Base-by-base conservation (phyloP, 768 basidiomycete species). In the Tulasnella calospora region DNA sequence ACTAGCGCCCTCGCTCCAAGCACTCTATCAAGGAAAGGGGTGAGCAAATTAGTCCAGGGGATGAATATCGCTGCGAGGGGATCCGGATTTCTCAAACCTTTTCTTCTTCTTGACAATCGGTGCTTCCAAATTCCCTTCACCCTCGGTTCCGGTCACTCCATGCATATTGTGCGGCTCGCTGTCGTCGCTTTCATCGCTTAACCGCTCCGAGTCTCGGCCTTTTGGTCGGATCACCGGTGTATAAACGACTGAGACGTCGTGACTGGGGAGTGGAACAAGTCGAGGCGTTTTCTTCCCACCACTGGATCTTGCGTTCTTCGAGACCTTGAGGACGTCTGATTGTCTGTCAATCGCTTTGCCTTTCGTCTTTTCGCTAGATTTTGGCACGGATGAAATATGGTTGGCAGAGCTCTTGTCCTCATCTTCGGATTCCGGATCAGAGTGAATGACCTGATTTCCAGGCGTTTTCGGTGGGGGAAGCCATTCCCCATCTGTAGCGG, bases 31-130 rank as follows among this genome's bases (percentile, higher is more conserved):
- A 21, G 27, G 27, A n/a, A 23, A n/a, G 13, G 21, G 44, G 67
- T 1, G 5, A 41, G 23, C 5, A 57, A 36, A 44, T 40, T 51
- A 51, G n/a, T 51, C 9, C 12, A 33, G 8, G 15, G 33, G 35
- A 15, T 10, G 3, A n/a, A 15, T 27, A 30, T 38, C 3, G 46
- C n/a, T 19, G 13, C 30, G 8, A n/a, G 30, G 57, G 74, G 12
- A 30, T 46, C 23, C 36, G 12, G 38, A 44, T 15, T 44, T 44
- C 33, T 23, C 77, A 9, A 27, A 78, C 77, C 77, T 44, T 55
- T 78, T 78, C 69, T 71, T 77, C 47, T 77, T 78, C 77, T 78
- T 78, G 12, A 46, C 15, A 36, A 71, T 69, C 13, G 23, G 35
- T 9, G 47, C 36, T 5, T 71, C 77, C 33, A 5, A 40, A 30